These are phyloP conservation scores for Talaromyces trachyspermus DNA, from an alignment of 495 filamentous ascomycete species.

Conservation along the genomic window DNA sequence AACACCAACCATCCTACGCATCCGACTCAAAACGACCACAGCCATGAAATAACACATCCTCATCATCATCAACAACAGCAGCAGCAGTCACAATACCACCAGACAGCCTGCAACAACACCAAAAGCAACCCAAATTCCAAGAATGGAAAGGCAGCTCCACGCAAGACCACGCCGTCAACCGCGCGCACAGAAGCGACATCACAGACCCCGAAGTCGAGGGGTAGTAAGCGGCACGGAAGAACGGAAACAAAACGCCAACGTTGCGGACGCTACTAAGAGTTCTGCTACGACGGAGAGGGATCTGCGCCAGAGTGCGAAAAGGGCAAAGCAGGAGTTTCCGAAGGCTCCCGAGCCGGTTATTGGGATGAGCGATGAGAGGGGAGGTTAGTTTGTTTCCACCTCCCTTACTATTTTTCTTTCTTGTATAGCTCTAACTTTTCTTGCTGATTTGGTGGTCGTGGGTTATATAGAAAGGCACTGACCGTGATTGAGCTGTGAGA, in stretches of 20 bases:
- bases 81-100: neutral
- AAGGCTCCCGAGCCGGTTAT: constrained; percentile 58
- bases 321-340: constrained; percentile 56
- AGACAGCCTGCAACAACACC: neutral
- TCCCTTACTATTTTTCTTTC: neutral
- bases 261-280: constrained; percentile 31
- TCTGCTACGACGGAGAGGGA: constrained; percentile 39
- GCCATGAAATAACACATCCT: too few species aligned
- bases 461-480: constrained; percentile 21
- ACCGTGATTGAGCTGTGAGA: constrained; percentile 1
- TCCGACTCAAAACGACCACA: constrained; percentile 15
- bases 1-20: constrained; percentile 9
- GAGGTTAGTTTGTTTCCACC: constrained; percentile 25
- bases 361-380: constrained; percentile 65
- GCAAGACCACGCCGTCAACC: constrained; percentile 28
- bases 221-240: constrained; percentile 32
- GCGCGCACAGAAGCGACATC: constrained; percentile 35
- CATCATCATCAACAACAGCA: neutral
- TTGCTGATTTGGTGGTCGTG: constrained; percentile 10
- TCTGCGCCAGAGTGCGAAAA: constrained; percentile 31
- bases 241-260: constrained; percentile 23
- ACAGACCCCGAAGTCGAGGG: constrained; percentile 30
- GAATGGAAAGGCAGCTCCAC: constrained; percentile 30
- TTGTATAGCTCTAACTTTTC: neutral
- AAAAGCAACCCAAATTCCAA: constrained; percentile 14